Evolutionary conservation across 345 rosid genomes (phyloP).

Genomic region (Heritiera littoralis): DNA sequence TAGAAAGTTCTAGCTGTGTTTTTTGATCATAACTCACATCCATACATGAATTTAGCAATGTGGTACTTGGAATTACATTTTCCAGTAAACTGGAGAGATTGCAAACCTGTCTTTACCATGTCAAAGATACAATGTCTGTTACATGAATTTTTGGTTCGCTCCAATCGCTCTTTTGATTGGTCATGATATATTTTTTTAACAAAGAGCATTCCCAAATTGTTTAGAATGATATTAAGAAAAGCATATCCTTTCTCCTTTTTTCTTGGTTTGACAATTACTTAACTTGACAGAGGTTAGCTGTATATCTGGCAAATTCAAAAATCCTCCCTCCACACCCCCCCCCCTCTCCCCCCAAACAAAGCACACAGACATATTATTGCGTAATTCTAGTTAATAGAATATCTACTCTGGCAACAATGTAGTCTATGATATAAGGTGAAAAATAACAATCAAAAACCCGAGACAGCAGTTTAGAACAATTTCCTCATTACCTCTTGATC

Average conservation of each 20-base stretch:
- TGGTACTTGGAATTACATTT: neutral
- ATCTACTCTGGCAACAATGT: neutral
- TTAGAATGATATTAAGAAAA: neutral
- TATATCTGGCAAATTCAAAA: neutral
- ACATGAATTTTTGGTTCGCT: neutral
- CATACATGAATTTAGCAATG: neutral
- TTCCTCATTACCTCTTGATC: constrained; percentile 54
- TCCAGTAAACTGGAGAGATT: neutral
- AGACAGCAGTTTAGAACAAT: neutral
- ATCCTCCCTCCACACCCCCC: too few relatives aligned
- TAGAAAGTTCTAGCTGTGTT: neutral
- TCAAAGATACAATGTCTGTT: neutral
- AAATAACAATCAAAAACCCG: neutral
- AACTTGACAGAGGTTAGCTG: neutral
- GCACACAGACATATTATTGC: too few relatives aligned
- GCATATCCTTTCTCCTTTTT: neutral
- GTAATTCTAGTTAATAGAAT: neutral
- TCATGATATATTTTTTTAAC: neutral
- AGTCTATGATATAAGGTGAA: neutral
- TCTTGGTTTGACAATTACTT: neutral
- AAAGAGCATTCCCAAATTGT: neutral
- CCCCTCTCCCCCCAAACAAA: too few relatives aligned
- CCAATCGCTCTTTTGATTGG: neutral
- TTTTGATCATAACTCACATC: neutral
- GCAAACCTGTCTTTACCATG: neutral